Base-by-base conservation (phyloP, 2,329 filamentous ascomycete species). In the Aspergillus novofumigatus region DNA sequence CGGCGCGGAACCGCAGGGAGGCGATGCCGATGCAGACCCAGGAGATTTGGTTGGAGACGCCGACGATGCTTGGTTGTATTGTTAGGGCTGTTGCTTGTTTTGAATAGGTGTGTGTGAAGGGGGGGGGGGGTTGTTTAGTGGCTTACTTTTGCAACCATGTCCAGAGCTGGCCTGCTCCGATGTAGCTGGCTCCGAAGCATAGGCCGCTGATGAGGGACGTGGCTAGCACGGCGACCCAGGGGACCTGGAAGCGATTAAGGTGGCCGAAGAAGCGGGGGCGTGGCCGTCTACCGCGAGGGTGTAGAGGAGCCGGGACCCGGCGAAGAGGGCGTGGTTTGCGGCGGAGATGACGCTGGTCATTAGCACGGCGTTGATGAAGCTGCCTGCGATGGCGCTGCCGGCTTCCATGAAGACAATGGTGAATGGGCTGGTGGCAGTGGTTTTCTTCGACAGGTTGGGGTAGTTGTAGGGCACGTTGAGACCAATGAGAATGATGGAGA, bases 41-140 rank as follows among this genome's bases (percentile, higher is more conserved):
- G 51, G 83, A 83, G 4, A 88, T 73, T 71, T 88, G 86, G 68
- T 87, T 88, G 0, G 85, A 87, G 0, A 88, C 86, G 10, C 85
- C 85, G 55, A 88, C 84, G 49, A 88, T 81, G 57, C 79, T 81
- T 56, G 8, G 4, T 5, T 38, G 51, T 52, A 53, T 25, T n/a
- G 17, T 53, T 35, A n/a, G n/a, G n/a, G n/a, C n/a, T n/a, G n/a
- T n/a, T n/a, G n/a, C n/a, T n/a, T n/a, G n/a, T n/a, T n/a, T n/a
- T n/a, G n/a, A n/a, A n/a, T n/a, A n/a, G n/a, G n/a, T n/a, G n/a
- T n/a, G n/a, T n/a, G n/a, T n/a, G n/a, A n/a, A n/a, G n/a, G n/a
- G n/a, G n/a, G n/a, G n/a, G n/a, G n/a, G n/a, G n/a, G n/a, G n/a
- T n/a, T n/a, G n/a, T n/a, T n/a, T n/a, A n/a, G n/a, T n/a, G n/a